Percentiles rank a stretch among this genome's conserved stretches.
phyloP scores from a whole-genome alignment of 176 grass and related monocot genomes.

The Oryza longistaminata region DNA sequence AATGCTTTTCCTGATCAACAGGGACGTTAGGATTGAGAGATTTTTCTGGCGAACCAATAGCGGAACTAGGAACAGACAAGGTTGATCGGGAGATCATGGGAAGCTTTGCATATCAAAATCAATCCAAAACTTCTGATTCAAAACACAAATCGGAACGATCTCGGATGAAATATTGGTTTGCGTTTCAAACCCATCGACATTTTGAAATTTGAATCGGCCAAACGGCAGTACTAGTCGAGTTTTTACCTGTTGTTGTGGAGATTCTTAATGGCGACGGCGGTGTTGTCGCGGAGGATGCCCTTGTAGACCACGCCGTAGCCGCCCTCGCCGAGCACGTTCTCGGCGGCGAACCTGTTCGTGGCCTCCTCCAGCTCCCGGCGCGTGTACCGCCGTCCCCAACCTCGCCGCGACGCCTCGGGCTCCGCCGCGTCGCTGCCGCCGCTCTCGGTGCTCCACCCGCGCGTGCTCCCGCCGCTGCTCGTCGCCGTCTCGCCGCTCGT shows the following conservation, averaged over 20 bases:
- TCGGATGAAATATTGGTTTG: neutral
- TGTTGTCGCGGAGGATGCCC: slow-evolving; percentile 62
- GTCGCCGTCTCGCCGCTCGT: slow-evolving; percentile 36
- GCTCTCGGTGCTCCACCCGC: slow-evolving; percentile 17
- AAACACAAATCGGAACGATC: neutral
- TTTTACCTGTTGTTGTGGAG: slow-evolving; percentile 85
- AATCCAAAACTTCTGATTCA: neutral
- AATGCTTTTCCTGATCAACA: slow-evolving; percentile 3
- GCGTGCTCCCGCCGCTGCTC: slow-evolving; percentile 45
- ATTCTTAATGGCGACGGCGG: slow-evolving; percentile 83
- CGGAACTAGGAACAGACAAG: neutral
- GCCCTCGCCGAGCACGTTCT: slow-evolving; percentile 82
- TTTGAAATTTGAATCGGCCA: neutral
- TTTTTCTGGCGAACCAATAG: neutral
- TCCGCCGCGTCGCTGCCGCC: slow-evolving; percentile 16
- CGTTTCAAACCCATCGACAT: neutral
- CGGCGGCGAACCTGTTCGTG: slow-evolving; percentile 54
- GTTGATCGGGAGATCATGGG: neutral
- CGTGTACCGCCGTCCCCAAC: slow-evolving; percentile 77
- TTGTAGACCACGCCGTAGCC: slow-evolving; percentile 86
- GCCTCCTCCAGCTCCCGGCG: slow-evolving; percentile 70
- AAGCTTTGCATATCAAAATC: neutral
- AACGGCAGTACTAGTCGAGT: neutral
- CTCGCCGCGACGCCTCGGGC: slow-evolving; percentile 60
- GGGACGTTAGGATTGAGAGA: neutral